Percentiles rank a stretch among this genome's conserved stretches.
These are phyloP conservation scores for Pestalotiopsis sp. DNA, from an alignment of 2,329 filamentous ascomycete species.

Conservation along the genomic window DNA sequence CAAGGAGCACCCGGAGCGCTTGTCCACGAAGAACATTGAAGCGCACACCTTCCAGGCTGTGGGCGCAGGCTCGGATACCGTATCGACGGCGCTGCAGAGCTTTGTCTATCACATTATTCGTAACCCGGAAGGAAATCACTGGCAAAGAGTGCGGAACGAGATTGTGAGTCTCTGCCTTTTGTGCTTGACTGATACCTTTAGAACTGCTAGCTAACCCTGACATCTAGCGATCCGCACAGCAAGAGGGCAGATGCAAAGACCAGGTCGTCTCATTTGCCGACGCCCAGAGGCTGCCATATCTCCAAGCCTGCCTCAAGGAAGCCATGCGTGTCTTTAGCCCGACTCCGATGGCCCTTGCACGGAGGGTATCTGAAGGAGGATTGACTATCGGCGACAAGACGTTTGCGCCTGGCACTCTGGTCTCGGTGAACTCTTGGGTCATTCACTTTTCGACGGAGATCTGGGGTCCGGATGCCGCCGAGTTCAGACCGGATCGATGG, in stretches of 20 bases:
- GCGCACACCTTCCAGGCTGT: slow-evolving; percentile 17
- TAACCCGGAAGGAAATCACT: slow-evolving; percentile 18
- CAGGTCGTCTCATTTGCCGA: slow-evolving; percentile 23
- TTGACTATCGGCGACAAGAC: slow-evolving; percentile 25
- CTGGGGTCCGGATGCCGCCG: slow-evolving; percentile 21
- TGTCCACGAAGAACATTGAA: slow-evolving; percentile 22
- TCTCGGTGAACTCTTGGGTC: slow-evolving; percentile 24
- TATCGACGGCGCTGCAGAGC: slow-evolving; percentile 21
- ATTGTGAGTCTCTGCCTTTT: slow-evolving; percentile 12
- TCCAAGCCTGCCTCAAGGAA: slow-evolving; percentile 35
- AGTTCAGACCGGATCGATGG: slow-evolving; percentile 26
- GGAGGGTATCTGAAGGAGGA: slow-evolving; percentile 25
- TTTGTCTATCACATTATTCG: slow-evolving; percentile 27
- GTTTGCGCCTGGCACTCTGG: slow-evolving; percentile 27
- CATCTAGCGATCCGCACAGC: slow-evolving; percentile 13
- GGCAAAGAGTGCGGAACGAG: slow-evolving; percentile 17
- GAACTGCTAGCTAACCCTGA: background rate
- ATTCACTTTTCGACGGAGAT: slow-evolving; percentile 26
- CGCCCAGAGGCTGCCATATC: slow-evolving; percentile 29
- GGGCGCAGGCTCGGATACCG: slow-evolving; percentile 22
- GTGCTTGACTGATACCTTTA: background rate
- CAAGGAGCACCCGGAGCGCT: slow-evolving; percentile 14
- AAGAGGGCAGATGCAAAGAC: slow-evolving; percentile 12
- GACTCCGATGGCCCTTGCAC: slow-evolving; percentile 26
- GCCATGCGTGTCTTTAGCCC: slow-evolving; percentile 28